These are phyloP conservation scores for Podaxis sp. DNA, from an alignment of 768 basidiomycete species.

Conservation along the genomic window DNA sequence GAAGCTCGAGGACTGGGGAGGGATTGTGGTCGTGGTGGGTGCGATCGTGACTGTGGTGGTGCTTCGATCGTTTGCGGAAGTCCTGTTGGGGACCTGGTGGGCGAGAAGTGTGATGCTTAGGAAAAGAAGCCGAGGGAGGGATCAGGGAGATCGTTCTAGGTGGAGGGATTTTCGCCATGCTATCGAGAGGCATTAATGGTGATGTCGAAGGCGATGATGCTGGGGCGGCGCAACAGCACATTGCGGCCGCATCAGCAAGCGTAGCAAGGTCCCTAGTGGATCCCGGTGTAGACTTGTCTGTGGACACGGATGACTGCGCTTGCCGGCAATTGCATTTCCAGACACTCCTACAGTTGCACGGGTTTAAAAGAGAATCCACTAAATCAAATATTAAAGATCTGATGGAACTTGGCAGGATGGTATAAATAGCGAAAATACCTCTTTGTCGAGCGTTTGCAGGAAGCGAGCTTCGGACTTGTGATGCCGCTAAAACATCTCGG, in stretches of 20 bases:
- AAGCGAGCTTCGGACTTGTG: constrained; percentile 18
- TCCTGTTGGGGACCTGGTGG: constrained; percentile 24
- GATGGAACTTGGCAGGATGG: background rate
- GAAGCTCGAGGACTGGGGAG: constrained; percentile 35
- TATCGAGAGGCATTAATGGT: constrained; percentile 1
- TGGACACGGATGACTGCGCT: constrained; percentile 9
- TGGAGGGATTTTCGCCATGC: constrained; percentile 11
- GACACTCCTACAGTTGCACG: constrained; percentile 54
- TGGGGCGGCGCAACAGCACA: constrained; percentile 22
- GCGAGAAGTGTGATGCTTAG: constrained; percentile 22
- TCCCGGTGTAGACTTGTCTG: constrained; percentile 12
- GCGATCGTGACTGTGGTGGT: constrained; percentile 11
- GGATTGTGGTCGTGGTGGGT: constrained; percentile 13
- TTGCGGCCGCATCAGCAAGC: constrained; percentile 35
- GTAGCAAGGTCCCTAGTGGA: constrained; percentile 22
- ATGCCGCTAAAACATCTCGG: constrained; percentile 43
- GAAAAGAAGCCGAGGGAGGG: background rate
- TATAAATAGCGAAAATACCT: constrained; percentile 29
- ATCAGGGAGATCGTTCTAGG: background rate
- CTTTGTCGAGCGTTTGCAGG: constrained; percentile 44
- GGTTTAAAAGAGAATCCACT: constrained; percentile 63
- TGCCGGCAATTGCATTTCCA: constrained; percentile 50
- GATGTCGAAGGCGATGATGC: constrained; percentile 15
- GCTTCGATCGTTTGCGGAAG: constrained; percentile 30
- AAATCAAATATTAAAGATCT: constrained; percentile 10